phyloP scores from a whole-genome alignment of 2,329 filamentous ascomycete genomes.

The Cladosporium halotolerans region DNA sequence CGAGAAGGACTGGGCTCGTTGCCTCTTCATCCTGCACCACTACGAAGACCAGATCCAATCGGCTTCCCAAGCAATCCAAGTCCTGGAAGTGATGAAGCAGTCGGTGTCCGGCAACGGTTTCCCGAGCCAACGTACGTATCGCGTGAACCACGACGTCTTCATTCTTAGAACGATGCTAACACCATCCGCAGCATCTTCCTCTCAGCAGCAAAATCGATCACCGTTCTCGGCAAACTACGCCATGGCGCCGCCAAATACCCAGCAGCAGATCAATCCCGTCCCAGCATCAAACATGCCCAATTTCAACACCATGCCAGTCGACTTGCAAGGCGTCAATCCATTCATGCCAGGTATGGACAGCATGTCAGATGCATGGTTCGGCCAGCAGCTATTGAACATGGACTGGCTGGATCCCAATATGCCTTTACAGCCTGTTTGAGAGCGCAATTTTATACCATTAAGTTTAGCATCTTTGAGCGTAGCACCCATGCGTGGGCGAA shows the following conservation, averaged over 20 bases:
- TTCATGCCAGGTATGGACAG: slow-evolving; percentile 19
- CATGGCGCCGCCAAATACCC: not conserved
- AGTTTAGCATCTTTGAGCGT: too few species aligned
- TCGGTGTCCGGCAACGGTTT: slow-evolving; percentile 3
- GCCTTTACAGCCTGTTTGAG: slow-evolving; percentile 1
- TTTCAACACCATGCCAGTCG: slow-evolving; percentile 17
- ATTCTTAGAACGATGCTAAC: not conserved
- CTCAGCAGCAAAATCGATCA: not conserved
- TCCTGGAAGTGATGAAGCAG: slow-evolving; percentile 20
- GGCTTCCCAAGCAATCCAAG: slow-evolving; percentile 18
- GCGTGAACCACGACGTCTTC: not conserved
- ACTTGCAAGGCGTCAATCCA: slow-evolving; percentile 12
- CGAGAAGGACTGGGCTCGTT: slow-evolving; percentile 19
- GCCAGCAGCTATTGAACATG: slow-evolving; percentile 21
- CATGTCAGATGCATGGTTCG: slow-evolving; percentile 22
- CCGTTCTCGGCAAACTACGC: not conserved
- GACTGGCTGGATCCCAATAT: slow-evolving; percentile 20
- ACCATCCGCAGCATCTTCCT: slow-evolving; percentile 2
- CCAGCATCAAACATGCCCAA: slow-evolving; percentile 1
- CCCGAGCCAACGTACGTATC: not conserved
- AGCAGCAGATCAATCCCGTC: not conserved
- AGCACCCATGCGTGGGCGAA: too few species aligned
- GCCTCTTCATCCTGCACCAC: slow-evolving; percentile 18
- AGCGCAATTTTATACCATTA: not conserved
- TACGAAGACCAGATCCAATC: slow-evolving; percentile 22